A percentile compares a stretch with the other conserved stretches of the same genome.
Conservation (phyloP, 148 eudicot species). For the Pouteria glomerata region DNA sequence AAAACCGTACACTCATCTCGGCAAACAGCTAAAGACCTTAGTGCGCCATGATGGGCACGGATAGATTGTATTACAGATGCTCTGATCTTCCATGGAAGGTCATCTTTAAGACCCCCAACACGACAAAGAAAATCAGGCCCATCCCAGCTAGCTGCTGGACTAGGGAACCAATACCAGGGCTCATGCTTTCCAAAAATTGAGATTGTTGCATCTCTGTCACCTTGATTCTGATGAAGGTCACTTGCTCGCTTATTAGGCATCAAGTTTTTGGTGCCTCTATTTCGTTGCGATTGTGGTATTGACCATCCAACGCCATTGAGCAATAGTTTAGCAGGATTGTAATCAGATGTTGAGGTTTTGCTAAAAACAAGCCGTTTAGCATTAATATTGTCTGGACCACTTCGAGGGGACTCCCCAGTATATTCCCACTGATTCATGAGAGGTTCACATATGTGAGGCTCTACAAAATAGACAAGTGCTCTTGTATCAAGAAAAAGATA, state of each 20-base stretch:
- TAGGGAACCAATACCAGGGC: constrained; percentile 97
- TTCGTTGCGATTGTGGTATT: constrained; percentile 76
- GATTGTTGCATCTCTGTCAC: constrained; percentile 27
- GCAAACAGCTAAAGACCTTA: constrained; percentile 75
- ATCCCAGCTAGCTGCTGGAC: constrained; percentile 78
- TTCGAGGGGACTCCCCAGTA: constrained; percentile 59
- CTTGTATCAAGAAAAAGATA: neutral
- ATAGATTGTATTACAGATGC: constrained; percentile 80
- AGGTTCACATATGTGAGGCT: constrained; percentile 20
- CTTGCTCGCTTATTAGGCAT: constrained; percentile 41
- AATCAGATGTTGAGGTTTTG: constrained; percentile 46
- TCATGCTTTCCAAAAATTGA: constrained; percentile 52
- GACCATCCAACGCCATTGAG: constrained; percentile 96
- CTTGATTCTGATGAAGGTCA: constrained; percentile 34
- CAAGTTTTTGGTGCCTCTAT: constrained; percentile 38
- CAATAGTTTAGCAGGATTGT: constrained; percentile 59
- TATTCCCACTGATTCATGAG: constrained; percentile 72
- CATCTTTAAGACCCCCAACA: constrained; percentile 72
- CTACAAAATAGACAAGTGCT: neutral
- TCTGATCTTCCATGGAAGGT: constrained; percentile 93
- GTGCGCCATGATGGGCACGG: constrained; percentile 91
- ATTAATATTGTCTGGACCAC: constrained; percentile 37
- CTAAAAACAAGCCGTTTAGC: constrained; percentile 28
- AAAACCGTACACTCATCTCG: constrained; percentile 79
- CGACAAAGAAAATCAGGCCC: constrained; percentile 77